Percentiles rank a stretch among this genome's conserved stretches.
phyloP scores from a whole-genome alignment of 2,329 filamentous ascomycete genomes.

The Ascomycota sp. region DNA sequence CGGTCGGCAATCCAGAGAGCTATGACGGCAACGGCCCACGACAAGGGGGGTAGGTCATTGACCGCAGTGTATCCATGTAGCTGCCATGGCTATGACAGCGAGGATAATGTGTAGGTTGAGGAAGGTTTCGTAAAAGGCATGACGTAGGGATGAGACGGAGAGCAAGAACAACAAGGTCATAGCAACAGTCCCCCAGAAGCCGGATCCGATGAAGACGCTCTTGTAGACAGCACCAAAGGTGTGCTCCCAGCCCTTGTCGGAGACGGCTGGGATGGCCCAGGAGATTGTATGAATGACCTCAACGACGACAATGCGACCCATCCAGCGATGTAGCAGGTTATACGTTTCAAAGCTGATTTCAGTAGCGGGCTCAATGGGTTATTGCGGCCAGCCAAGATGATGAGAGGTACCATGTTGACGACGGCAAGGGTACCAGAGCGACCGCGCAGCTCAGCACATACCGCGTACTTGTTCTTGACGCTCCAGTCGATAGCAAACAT shows the following conservation, averaged over 20 bases:
- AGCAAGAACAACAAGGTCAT: constrained; percentile 48
- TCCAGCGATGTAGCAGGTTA: constrained; percentile 55
- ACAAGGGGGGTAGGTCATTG: constrained; percentile 48
- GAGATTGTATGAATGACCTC: constrained; percentile 50
- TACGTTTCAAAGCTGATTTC: constrained; percentile 91
- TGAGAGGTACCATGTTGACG: constrained; percentile 79
- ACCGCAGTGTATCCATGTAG: constrained; percentile 61
- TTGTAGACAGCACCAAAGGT: constrained; percentile 31
- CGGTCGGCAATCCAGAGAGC: constrained; percentile 62
- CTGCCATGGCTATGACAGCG: constrained; percentile 44
- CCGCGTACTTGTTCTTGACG: constrained; percentile 35
- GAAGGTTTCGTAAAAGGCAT: constrained; percentile 96
- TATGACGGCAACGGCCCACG: constrained; percentile 56
- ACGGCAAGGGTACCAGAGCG: constrained; percentile 67
- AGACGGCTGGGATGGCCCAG: constrained; percentile 54
- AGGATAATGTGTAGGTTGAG: constrained; percentile 67
- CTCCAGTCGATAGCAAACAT: constrained; percentile 40
- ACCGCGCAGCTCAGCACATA: constrained; percentile 68
- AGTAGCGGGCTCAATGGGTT: constrained; percentile 73
- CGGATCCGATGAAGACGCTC: constrained; percentile 45
- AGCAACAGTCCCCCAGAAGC: constrained; percentile 37
- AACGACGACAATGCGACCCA: constrained; percentile 52
- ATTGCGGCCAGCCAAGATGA: constrained; percentile 79
- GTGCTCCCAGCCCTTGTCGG: constrained; percentile 40
- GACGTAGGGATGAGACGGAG: constrained; percentile 61